Evolutionary conservation across 306 rosid species (phyloP).

Genomic region (Amphicarpaea edgeworthii): DNA sequence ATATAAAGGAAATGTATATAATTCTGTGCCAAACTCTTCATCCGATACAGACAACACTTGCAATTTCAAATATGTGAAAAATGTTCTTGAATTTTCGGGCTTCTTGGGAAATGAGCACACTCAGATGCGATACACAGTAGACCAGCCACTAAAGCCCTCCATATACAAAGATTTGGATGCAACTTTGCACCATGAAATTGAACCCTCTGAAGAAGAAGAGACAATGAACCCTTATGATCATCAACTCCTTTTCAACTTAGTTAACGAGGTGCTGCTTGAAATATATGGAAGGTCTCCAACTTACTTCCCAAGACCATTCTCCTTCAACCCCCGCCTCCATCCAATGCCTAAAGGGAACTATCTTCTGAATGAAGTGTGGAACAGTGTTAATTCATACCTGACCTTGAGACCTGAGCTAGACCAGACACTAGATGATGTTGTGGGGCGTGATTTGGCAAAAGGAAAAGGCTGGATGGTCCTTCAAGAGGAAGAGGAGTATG

Average conservation of each 20-base stretch:
- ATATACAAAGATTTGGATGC: conserved; percentile 59
- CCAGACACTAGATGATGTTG: conserved; percentile 76
- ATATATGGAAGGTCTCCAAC: conserved; percentile 64
- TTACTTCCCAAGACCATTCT: conserved; percentile 67
- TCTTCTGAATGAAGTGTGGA: conserved; percentile 69
- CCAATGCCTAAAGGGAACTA: conserved; percentile 63
- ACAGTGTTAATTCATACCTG: conserved; percentile 48
- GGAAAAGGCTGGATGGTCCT: conserved; percentile 77
- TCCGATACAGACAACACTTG: conserved; percentile 41
- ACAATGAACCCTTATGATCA: conserved; percentile 49
- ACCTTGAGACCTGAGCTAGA: conserved; percentile 83
- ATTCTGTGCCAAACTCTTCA: conserved; percentile 19
- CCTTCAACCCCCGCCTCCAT: conserved; percentile 54
- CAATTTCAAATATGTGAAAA: conserved; percentile 66
- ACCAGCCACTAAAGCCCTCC: conserved; percentile 63
- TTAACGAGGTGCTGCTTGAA: conserved; percentile 66
- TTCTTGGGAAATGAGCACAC: conserved; percentile 55
- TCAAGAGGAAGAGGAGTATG: conserved; percentile 73
- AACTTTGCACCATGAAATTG: conserved; percentile 50
- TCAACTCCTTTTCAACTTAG: conserved; percentile 70
- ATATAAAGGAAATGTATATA: conserved; percentile 16
- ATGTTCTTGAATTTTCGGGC: conserved; percentile 70
- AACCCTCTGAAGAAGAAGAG: conserved; percentile 43
- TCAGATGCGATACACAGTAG: conserved; percentile 56
- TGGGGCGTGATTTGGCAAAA: conserved; percentile 68